A percentile compares a stretch with the other conserved stretches of the same genome.
phyloP scores from a whole-genome alignment of 257 asterid genomes.

The Paulownia fortunei region DNA sequence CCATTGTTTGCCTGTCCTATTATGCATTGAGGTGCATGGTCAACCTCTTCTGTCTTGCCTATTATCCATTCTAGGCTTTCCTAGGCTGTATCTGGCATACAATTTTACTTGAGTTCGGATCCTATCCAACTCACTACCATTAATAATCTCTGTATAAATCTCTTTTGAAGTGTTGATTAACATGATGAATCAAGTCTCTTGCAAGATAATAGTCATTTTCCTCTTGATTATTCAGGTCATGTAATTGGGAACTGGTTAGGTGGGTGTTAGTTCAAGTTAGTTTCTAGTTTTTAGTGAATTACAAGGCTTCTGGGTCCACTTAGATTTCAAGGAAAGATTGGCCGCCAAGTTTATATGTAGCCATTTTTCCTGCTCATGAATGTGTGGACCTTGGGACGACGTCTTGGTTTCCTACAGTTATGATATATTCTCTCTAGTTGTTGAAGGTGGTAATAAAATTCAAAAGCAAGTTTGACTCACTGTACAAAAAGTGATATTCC shows the following conservation, averaged over 20 bases:
- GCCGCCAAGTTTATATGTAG: not conserved
- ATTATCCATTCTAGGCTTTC: not conserved
- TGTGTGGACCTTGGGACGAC: not conserved
- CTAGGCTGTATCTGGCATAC: not conserved
- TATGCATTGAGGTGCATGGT: not conserved
- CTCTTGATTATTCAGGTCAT: not conserved
- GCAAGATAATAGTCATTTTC: not conserved
- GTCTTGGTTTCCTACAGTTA: not conserved
- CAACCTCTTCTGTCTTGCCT: not conserved
- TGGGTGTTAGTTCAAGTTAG: not conserved
- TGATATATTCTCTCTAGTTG: not conserved
- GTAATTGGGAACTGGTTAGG: not conserved
- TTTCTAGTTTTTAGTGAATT: not conserved
- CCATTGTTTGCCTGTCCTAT: not conserved
- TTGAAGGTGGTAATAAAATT: not conserved
- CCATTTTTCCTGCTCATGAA: not conserved
- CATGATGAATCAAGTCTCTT: constrained; percentile 1
- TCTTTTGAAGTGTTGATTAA: not conserved
- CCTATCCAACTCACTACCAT: not conserved
- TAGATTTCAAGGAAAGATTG: not conserved
- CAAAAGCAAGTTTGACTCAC: not conserved
- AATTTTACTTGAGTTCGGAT: not conserved
- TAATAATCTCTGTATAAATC: not conserved
- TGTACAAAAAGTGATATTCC: not conserved
- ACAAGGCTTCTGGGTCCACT: not conserved